phyloP scores from a whole-genome alignment of 2,329 filamentous ascomycete species.

The Falciphora oryzae region DNA sequence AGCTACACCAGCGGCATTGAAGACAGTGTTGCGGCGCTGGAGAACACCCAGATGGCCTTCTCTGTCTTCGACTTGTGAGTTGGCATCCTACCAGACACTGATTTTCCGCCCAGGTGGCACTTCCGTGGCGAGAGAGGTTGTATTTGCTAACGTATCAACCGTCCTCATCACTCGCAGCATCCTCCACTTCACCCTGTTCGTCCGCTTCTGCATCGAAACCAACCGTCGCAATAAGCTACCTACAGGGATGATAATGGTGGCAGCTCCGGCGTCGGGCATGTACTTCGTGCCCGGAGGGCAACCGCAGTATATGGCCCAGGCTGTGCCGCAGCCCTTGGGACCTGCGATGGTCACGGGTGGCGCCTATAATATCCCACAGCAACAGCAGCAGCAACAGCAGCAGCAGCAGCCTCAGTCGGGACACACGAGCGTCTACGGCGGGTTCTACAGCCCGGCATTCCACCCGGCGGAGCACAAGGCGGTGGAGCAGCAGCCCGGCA shows the following conservation, averaged over 20 bases:
- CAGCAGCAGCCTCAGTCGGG: neutral
- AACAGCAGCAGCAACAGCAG: too few species aligned
- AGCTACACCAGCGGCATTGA: too few species aligned
- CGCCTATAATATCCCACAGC: neutral
- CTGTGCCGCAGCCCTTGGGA: neutral
- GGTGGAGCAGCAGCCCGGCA: neutral
- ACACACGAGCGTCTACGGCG: neutral
- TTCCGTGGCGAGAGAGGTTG: neutral
- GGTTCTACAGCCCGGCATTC: neutral
- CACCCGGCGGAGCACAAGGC: neutral
- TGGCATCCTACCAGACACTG: neutral
- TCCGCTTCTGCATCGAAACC: conserved; percentile 17
- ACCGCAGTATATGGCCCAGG: neutral
- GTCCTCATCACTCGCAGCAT: conserved; percentile 8
- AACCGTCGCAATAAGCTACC: conserved; percentile 14
- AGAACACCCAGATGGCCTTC: conserved; percentile 18
- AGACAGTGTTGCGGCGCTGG: conserved; percentile 6
- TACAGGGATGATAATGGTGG: neutral
- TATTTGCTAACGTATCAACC: neutral
- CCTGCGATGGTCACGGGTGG: neutral
- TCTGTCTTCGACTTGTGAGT: conserved; percentile 14
- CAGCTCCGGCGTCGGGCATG: neutral
- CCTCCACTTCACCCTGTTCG: conserved; percentile 15
- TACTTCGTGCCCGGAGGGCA: neutral
- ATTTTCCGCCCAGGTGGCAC: neutral